Evolutionary conservation across 1,284 basidiomycete genomes (phyloP).

Genomic region (Meripilus lineatus): DNA sequence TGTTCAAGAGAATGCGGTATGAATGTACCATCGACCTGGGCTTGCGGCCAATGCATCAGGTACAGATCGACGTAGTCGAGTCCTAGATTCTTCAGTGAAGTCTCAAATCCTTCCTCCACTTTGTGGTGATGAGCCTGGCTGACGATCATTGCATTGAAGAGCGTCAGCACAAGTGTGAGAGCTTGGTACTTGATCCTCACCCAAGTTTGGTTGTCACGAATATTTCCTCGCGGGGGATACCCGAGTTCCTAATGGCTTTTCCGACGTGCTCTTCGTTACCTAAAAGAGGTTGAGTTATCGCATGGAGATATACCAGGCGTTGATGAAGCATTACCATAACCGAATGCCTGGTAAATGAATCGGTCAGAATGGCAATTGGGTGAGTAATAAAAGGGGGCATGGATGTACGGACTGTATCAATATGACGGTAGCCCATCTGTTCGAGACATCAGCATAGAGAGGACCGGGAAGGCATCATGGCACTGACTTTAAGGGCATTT

Average conservation of each 20-base stretch:
- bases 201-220: slow-evolving; percentile 28
- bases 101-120: slow-evolving; percentile 42
- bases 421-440: slow-evolving; percentile 13
- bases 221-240: slow-evolving; percentile 30
- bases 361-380: not conserved
- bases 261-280: slow-evolving; percentile 33
- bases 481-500: slow-evolving; percentile 15
- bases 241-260: slow-evolving; percentile 31
- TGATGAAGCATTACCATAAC: slow-evolving; percentile 6
- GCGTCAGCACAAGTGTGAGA: not conserved
- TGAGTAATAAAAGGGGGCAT: not conserved
- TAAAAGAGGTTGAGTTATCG: not conserved
- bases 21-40: slow-evolving; percentile 13
- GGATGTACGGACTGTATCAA: slow-evolving; percentile 10
- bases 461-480: not conserved
- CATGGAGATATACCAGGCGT: too few relatives aligned
- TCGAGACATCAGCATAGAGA: not conserved
- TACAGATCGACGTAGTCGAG: slow-evolving; percentile 54
- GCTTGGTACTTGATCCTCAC: not conserved
- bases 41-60: slow-evolving; percentile 19
- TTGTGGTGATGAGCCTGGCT: slow-evolving; percentile 5
- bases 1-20: slow-evolving; percentile 3
- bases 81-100: slow-evolving; percentile 50
- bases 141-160: not conserved
- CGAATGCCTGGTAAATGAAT: slow-evolving; percentile 4